These are phyloP conservation scores for Colletotrichum simmondsii DNA, from an alignment of 2,329 filamentous ascomycete genomes.

Conservation along the genomic window DNA sequence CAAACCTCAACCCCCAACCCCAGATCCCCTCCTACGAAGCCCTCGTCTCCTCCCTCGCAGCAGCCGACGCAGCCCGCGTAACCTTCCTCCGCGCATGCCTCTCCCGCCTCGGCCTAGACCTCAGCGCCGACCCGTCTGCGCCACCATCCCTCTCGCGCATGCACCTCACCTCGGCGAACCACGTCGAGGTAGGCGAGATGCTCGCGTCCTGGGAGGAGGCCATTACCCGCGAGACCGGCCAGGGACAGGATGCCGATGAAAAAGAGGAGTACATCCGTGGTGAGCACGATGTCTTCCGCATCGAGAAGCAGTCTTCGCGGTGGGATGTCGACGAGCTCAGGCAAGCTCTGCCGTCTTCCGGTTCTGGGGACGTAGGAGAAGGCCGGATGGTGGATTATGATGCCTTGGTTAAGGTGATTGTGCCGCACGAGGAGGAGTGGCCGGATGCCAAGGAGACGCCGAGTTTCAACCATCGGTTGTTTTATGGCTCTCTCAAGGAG, in stretches of 20 bases:
- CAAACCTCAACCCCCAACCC: conserved; percentile 77
- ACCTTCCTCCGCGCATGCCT: conserved; percentile 85
- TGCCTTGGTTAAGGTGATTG: conserved; percentile 76
- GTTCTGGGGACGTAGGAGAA: conserved; percentile 39
- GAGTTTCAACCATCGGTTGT: conserved; percentile 85
- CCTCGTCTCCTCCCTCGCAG: conserved; percentile 74
- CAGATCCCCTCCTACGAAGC: conserved; percentile 75
- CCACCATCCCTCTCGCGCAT: conserved; percentile 85
- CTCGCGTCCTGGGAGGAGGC: conserved; percentile 75
- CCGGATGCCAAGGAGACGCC: conserved; percentile 81
- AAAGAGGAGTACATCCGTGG: conserved; percentile 77
- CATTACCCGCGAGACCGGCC: conserved; percentile 66
- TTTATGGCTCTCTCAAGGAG: conserved; percentile 75
- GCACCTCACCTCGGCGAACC: conserved; percentile 79
- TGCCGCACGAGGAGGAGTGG: conserved; percentile 75
- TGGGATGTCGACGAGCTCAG: conserved; percentile 68
- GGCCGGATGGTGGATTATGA: conserved; percentile 80
- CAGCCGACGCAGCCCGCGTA: conserved; percentile 76
- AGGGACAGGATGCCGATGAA: conserved; percentile 42
- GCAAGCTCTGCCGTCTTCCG: conserved; percentile 54
- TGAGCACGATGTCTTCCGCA: conserved; percentile 84
- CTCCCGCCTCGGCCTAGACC: conserved; percentile 81
- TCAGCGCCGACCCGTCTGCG: conserved; percentile 74
- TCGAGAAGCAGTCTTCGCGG: conserved; percentile 73
- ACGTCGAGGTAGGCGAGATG: conserved; percentile 73